Evolutionary conservation across 352 stramenopile species (phyloP).

Genomic region (Globisporangium cederbergense): DNA sequence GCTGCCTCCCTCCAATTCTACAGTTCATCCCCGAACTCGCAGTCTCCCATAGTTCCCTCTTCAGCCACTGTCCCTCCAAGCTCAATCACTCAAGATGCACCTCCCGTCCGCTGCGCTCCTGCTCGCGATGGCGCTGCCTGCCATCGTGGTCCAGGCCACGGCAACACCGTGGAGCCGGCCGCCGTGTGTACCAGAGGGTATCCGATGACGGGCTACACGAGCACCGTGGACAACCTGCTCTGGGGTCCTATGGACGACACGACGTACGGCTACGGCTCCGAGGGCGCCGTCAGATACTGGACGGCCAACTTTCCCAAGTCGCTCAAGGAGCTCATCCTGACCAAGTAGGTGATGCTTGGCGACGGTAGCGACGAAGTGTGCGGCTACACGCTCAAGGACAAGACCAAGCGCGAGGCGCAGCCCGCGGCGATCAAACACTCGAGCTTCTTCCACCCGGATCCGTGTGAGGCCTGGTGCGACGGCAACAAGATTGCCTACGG

Average conservation of each 20-base stretch:
- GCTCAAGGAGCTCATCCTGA: constrained; percentile 30
- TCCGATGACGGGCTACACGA: constrained; percentile 25
- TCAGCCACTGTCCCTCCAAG: too few relatives aligned
- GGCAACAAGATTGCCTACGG: constrained; percentile 47
- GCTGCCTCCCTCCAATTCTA: not conserved
- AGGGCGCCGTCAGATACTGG: constrained; percentile 27
- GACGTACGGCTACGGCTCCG: constrained; percentile 27
- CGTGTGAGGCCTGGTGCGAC: constrained; percentile 62
- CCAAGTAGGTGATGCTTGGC: constrained; percentile 23
- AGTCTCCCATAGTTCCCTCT: not conserved
- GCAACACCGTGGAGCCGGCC: constrained; percentile 44
- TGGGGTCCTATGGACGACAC: constrained; percentile 21
- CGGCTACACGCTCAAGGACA: constrained; percentile 29
- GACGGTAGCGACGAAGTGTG: constrained; percentile 18
- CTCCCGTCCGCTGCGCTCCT: constrained; percentile 9
- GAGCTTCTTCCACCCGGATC: constrained; percentile 52
- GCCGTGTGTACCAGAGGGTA: constrained; percentile 27
- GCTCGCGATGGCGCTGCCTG: constrained; percentile 6
- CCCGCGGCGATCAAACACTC: constrained; percentile 38
- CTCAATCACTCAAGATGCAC: not conserved
- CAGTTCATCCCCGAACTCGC: not conserved
- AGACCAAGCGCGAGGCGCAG: constrained; percentile 29
- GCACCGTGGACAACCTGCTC: constrained; percentile 21
- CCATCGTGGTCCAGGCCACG: constrained; percentile 16
- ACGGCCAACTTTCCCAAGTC: constrained; percentile 27